A percentile compares a stretch with the other conserved stretches of the same genome.
Conservation (phyloP, 2,329 filamentous ascomycete species). For the Scytalidium sp. region DNA sequence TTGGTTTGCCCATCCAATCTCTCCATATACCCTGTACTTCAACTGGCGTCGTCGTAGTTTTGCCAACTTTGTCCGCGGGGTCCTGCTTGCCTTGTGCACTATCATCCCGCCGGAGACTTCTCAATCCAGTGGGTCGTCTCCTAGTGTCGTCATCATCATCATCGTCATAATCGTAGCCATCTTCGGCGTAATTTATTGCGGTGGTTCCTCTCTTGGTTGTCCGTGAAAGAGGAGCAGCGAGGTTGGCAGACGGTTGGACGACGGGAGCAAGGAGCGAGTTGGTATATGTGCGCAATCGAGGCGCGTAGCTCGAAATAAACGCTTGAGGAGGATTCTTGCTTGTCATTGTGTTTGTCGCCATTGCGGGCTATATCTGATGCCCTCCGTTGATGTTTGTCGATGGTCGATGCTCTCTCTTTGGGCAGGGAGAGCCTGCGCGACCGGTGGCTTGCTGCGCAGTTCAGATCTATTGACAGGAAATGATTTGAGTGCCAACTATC, state of each 20-base stretch:
- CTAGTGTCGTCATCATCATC: conserved; percentile 72
- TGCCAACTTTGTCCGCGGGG: conserved; percentile 73
- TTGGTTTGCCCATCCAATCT: conserved; percentile 87
- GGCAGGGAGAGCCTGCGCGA: background rate
- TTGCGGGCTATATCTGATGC: background rate
- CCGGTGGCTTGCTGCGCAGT: background rate
- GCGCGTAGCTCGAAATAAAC: conserved; percentile 88
- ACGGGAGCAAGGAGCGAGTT: conserved; percentile 89
- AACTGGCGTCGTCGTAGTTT: conserved; percentile 75
- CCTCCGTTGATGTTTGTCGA: background rate
- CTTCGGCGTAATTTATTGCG: conserved; percentile 96
- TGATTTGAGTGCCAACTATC: background rate
- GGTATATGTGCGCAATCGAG: conserved; percentile 83
- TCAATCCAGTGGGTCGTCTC: conserved; percentile 71
- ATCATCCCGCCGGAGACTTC: conserved; percentile 79
- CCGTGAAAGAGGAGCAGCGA: conserved; percentile 65
- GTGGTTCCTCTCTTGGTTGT: conserved; percentile 98
- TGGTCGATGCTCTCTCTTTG: background rate
- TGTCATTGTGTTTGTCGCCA: conserved; percentile 14
- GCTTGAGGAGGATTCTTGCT: conserved; percentile 65
- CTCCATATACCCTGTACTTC: conserved; percentile 88
- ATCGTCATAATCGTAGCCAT: conserved; percentile 84
- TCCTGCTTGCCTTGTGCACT: conserved; percentile 60
- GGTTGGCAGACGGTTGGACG: conserved; percentile 64
- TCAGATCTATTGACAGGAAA: background rate